phyloP scores from a whole-genome alignment of 345 rosid genomes.

The Boechera retrofracta region DNA sequence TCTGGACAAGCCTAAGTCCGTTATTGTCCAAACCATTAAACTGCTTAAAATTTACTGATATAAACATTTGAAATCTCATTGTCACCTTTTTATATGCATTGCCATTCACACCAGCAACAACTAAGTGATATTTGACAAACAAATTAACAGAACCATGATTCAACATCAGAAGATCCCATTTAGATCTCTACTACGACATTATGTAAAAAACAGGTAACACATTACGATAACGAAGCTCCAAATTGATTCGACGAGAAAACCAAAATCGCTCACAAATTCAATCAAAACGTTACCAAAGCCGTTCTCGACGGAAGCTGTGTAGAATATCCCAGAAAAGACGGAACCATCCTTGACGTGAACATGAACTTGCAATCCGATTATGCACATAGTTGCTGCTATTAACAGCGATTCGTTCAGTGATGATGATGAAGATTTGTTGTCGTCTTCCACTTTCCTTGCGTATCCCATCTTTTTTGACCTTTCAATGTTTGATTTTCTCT shows the following conservation, averaged over 20 bases:
- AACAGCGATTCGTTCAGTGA: constrained; percentile 59
- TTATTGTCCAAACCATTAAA: background rate
- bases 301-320: constrained; percentile 76
- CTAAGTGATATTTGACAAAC: constrained; percentile 1
- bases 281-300: constrained; percentile 52
- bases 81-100: background rate
- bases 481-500: background rate
- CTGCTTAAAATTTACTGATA: background rate
- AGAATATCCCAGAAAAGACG: constrained; percentile 73
- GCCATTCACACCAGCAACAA: background rate
- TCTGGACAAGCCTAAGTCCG: background rate
- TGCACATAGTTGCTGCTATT: constrained; percentile 71
- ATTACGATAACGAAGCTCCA: constrained; percentile 7
- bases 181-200: constrained; percentile 1
- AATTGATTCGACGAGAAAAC: background rate
- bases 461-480: constrained; percentile 48
- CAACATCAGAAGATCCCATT: constrained; percentile 33
- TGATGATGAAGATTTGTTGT: constrained; percentile 38
- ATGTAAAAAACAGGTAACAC: background rate
- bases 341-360: constrained; percentile 86
- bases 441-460: constrained; percentile 52
- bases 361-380: constrained; percentile 80
- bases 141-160: constrained; percentile 27
- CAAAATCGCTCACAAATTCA: too few species aligned
- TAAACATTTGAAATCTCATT: background rate